These are phyloP conservation scores for Gossypium trilobum DNA, from an alignment of 441 rosid species.

Conservation along the genomic window DNA sequence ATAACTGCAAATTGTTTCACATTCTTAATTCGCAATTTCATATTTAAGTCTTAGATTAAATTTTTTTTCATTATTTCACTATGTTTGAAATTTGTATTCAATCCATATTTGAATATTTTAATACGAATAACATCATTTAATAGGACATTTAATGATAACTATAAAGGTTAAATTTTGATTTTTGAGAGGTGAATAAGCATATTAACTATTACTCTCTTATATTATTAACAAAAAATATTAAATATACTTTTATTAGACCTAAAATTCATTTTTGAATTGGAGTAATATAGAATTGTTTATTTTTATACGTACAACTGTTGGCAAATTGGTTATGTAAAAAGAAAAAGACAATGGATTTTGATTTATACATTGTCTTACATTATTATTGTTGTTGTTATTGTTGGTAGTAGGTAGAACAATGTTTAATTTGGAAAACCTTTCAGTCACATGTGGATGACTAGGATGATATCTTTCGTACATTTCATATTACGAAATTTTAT, in stretches of 20 bases:
- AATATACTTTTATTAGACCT: too few species aligned
- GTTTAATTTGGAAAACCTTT: conserved; percentile 8
- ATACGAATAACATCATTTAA: too few species aligned
- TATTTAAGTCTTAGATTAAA: too few species aligned
- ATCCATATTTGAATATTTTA: too few species aligned
- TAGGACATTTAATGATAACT: too few species aligned
- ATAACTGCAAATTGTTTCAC: background rate
- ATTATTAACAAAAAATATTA: too few species aligned
- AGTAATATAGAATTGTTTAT: background rate
- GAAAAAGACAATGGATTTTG: conserved; percentile 4
- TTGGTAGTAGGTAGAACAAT: conserved; percentile 23
- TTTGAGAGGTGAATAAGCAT: too few species aligned
- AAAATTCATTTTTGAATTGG: background rate
- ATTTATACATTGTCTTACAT: conserved; percentile 28
- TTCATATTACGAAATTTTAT: background rate
- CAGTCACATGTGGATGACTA: conserved; percentile 2
- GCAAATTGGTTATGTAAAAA: too few species aligned
- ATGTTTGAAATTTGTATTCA: background rate
- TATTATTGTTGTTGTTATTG: background rate
- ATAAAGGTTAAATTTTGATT: too few species aligned
- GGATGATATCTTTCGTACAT: background rate
- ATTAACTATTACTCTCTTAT: too few species aligned
- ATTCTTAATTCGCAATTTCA: too few species aligned
- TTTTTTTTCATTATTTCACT: background rate
- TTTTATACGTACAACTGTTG: too few species aligned